Evolutionary conservation across 768 basidiomycete species (phyloP), one percentile per base, ranked within the genome.

Genomic region (Pulveroboletus sp.): DNA sequence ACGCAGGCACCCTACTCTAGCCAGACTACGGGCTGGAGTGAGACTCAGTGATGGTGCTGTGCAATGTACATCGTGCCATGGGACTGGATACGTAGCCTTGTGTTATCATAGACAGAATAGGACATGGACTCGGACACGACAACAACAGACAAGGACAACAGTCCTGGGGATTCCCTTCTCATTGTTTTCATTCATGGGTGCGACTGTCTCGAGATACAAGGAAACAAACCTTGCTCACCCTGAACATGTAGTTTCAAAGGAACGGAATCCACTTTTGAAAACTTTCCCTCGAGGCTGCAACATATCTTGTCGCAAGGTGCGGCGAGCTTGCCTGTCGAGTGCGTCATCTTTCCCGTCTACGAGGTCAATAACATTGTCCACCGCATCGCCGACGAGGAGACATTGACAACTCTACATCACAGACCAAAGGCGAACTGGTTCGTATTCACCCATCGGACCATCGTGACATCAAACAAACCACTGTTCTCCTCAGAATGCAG

Each of bases 361-460:
- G 89, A 97, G 76, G 90, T 88, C 51, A 56, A 48, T 58, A 10
- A n/a, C n/a, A n/a, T n/a, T n/a, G n/a, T 43, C 47, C 42, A 45
- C 55, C 40, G 39, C 34, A 50, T 48, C 31, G 12, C 9, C 32
- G 17, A 24, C 36, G 47, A 31, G 27, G 19, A 37, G 21, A 29
- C 41, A 53, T 50, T 62, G 45, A 67, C 40, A 27, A 33, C 21
- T 42, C 40, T 16, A n/a, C 27, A 55, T 31, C 47, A 29, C 12
- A 92, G 87, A 95, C 94, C 7, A 93, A 91, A 68, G 94, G 94
- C 37, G 86, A 94, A 47, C 69, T 97, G 67, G 92, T 94, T 61
- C 56, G 82, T 72, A 40, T 50, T 35, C 47, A 31, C 38, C 29
- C 35, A n/a, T 17, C 25, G 33, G 36, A 23, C 19, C 14, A 3